Evolutionary conservation across 352 stramenopile species (phyloP).

Genomic region (Globisporangium recalcitrans): DNA sequence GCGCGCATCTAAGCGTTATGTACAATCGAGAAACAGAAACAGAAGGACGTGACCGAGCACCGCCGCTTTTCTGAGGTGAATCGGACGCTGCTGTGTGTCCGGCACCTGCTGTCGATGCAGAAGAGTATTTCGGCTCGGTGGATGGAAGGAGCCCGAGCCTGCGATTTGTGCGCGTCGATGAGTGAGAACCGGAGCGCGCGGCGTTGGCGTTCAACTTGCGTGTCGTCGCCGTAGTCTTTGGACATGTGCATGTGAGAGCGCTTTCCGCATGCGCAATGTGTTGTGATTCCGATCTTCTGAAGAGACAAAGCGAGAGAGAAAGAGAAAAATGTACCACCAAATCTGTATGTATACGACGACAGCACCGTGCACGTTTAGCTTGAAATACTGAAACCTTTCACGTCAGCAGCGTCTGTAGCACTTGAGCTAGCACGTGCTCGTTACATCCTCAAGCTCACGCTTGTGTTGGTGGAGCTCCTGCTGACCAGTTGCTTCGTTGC

Average conservation of each 20-base stretch:
- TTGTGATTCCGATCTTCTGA: neutral
- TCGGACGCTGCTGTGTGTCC: neutral
- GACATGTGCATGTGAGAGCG: neutral
- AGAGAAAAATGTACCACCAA: conserved; percentile 2
- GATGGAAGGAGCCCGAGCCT: neutral
- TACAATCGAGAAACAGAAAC: neutral
- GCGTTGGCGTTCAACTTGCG: neutral
- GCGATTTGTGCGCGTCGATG: neutral
- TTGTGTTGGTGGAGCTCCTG: too few relatives aligned
- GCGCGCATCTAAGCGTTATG: neutral
- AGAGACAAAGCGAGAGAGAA: neutral
- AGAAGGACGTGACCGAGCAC: neutral
- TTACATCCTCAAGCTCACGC: neutral
- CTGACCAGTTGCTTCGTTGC: too few relatives aligned
- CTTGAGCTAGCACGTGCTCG: too few relatives aligned
- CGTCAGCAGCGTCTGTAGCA: neutral
- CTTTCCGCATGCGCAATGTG: neutral
- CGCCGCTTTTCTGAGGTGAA: neutral
- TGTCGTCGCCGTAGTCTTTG: neutral
- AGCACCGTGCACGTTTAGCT: neutral
- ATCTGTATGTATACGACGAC: conserved; percentile 1
- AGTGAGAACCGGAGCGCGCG: neutral
- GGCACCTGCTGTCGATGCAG: neutral
- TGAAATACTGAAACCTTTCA: conserved; percentile 6
- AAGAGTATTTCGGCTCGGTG: neutral